Evolutionary conservation across 148 eudicot genomes (phyloP), one percentile per base, ranked within the genome.

Genomic region (Nyssa sinensis): DNA sequence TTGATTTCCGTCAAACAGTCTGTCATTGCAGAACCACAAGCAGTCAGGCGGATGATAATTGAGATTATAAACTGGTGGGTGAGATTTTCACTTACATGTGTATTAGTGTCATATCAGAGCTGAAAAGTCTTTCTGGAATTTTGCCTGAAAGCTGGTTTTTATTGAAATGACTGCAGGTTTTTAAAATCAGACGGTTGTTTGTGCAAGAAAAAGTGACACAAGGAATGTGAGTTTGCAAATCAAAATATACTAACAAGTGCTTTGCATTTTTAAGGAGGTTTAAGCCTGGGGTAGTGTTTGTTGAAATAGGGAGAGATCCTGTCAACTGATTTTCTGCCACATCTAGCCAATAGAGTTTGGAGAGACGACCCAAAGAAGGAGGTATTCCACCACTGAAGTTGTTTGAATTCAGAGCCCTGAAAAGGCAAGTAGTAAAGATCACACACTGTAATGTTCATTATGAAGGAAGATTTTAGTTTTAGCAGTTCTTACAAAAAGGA

Each of bases 261-360:
- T 90, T 90, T 10, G 91, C 88, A 67, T 87, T 88, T 75, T 86
- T 80, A 59, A 94, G 80, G 47, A 78, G 84, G 78, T 94, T 91
- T 66, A 94, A 77, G 44, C 98, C 97, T 6, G 96, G 90, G 34
- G 76, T 33, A 44, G 70, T 78, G 51, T 35, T 30, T 6, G 88
- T 87, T 74, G 98, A 92, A 73, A 88, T 87, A 63, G 98, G 98
- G 60, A 94, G 69, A 35, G 90, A 23, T 77, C 98, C 96, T 25
- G 82, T 86, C 74, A 94, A 73, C 73, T 90, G 89, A 78, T 94
- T 94, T 47, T 92, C 96, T 10, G 97, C 92, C 55, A 94, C 31
- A 79, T 94, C 98, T n/a, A 94, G 86, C 97, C 97, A 92, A 85
- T 88, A 90, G 16, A 94, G 83, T 55, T 88, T 85, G 21, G 89